phyloP scores from a whole-genome alignment of 1,139 yeast genomes.

The Taiozyma sp. region DNA sequence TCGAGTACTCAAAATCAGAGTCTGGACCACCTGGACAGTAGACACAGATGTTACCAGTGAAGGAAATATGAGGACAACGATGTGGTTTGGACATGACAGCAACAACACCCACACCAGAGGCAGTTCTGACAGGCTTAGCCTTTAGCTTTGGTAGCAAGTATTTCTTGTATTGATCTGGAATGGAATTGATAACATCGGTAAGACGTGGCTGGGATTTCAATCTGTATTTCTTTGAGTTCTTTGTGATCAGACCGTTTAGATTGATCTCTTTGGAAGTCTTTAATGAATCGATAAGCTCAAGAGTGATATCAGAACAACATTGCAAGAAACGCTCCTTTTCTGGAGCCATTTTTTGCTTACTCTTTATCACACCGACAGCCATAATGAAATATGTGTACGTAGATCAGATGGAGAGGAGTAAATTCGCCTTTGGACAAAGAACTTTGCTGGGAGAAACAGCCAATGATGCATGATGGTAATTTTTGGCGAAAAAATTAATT shows the following conservation, averaged over 20 bases:
- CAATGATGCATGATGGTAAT: background rate
- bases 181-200: conserved; percentile 91
- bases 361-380: conserved; percentile 26
- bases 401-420: background rate
- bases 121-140: conserved; percentile 98
- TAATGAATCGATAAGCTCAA: conserved; percentile 79
- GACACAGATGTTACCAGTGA: conserved; percentile 97
- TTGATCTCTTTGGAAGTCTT: conserved; percentile 78
- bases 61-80: conserved; percentile 98
- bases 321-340: conserved; percentile 92
- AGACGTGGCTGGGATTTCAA: conserved; percentile 89
- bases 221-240: conserved; percentile 86
- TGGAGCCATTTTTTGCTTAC: conserved; percentile 62
- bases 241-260: conserved; percentile 81
- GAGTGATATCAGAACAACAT: conserved; percentile 89
- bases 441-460: background rate
- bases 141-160: conserved; percentile 87
- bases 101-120: conserved; percentile 97
- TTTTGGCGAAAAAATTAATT: conserved; percentile 1
- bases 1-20: conserved; percentile 94
- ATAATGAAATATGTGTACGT: conserved; percentile 6
- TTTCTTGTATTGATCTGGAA: conserved; percentile 94
- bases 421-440: background rate
- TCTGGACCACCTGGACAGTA: conserved; percentile 99
- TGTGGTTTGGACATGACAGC: conserved; percentile 99